Evolutionary conservation across 345 rosid species (phyloP).

Genomic region (Pistacia atlantica): DNA sequence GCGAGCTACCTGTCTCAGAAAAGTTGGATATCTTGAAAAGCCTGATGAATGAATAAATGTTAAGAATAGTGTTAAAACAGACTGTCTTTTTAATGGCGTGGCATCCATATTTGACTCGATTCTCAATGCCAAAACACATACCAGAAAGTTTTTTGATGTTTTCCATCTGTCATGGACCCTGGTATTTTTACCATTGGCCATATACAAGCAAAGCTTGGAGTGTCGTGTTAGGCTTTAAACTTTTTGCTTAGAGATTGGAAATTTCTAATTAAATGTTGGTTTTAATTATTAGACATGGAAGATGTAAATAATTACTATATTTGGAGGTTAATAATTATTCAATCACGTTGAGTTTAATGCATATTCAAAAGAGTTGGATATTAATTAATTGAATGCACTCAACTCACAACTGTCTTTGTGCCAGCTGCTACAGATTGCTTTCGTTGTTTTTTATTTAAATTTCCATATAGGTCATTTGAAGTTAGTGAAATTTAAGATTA

Average conservation of each 20-base stretch:
- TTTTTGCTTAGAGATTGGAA: constrained; percentile 20
- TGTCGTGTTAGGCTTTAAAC: constrained; percentile 26
- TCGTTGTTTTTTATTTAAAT: no score
- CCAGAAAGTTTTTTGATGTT: neutral
- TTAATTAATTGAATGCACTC: neutral
- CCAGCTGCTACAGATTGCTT: no score
- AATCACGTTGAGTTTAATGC: neutral
- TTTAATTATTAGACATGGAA: constrained; percentile 3
- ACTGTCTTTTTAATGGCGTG: neutral
- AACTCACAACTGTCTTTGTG: no score
- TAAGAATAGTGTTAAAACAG: neutral
- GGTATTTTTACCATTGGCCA: neutral
- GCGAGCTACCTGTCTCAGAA: constrained; percentile 50
- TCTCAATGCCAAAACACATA: constrained; percentile 6
- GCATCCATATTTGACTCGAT: constrained; percentile 33
- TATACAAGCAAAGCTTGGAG: constrained; percentile 11
- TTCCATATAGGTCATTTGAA: no score
- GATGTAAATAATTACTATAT: constrained; percentile 12
- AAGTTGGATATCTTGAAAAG: constrained; percentile 18
- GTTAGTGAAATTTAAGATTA: no score
- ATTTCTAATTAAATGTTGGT: constrained; percentile 16
- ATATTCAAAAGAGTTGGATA: neutral
- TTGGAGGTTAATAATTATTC: neutral
- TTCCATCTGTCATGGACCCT: constrained; percentile 21
- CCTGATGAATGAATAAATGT: no score